Conservation (phyloP, 169 alveolate species). For the Plasmodium malariae region DNA sequence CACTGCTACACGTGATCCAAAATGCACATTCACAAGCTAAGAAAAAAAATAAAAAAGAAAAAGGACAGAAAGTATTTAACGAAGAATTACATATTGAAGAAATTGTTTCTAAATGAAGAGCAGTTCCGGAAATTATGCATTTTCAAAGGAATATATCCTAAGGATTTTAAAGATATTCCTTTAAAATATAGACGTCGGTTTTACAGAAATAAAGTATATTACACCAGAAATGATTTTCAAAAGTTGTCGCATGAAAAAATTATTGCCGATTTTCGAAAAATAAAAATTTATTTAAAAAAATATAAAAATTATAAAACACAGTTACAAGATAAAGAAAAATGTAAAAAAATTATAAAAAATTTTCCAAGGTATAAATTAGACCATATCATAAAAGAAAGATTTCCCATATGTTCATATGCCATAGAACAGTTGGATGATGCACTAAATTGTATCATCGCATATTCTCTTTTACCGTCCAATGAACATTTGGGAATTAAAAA, state of each 20-base stretch:
- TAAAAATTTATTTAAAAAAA: conserved; percentile 90
- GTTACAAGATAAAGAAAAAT: conserved; percentile 90
- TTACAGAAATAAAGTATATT: conserved; percentile 88
- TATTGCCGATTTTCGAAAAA: conserved; percentile 91
- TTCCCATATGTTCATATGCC: conserved; percentile 97
- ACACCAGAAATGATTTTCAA: conserved; percentile 90
- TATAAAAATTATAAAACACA: conserved; percentile 93
- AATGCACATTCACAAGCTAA: conserved; percentile 81
- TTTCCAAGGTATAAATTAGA: conserved; percentile 94
- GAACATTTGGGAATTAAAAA: conserved; percentile 15
- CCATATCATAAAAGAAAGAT: conserved; percentile 96
- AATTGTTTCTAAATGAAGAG: conserved; percentile 91
- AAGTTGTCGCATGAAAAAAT: conserved; percentile 95
- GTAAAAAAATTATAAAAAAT: conserved; percentile 87
- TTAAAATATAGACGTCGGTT: conserved; percentile 82
- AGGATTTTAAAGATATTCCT: conserved; percentile 97
- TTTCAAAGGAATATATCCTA: conserved; percentile 98
- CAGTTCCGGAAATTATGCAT: conserved; percentile 98
- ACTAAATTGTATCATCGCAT: conserved; percentile 93
- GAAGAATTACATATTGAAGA: conserved; percentile 92
- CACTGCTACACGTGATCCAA: neutral
- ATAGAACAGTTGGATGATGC: conserved; percentile 98
- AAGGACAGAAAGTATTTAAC: conserved; percentile 93
- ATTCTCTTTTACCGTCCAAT: conserved; percentile 19
- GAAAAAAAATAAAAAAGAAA: conserved; percentile 90